A percentile compares a stretch with the other conserved stretches of the same genome.
Evolutionary conservation across 1,139 yeast genomes (phyloP).

Genomic region (Candida glucosophila): DNA sequence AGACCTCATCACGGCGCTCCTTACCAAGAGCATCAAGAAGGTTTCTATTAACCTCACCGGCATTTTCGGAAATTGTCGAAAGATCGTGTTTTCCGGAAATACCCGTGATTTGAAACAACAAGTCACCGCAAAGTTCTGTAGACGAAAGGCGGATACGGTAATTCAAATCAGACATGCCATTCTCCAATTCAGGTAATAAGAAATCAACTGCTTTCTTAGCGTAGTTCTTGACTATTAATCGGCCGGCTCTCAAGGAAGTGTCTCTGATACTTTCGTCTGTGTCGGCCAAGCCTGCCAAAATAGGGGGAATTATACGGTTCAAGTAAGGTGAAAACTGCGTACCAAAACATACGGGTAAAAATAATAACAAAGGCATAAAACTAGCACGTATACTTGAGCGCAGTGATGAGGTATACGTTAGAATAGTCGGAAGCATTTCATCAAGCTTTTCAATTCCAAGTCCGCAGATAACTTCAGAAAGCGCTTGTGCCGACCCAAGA

Average conservation of each 20-base stretch:
- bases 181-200: constrained; percentile 86
- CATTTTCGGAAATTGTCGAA: constrained; percentile 45
- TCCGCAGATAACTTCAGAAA: constrained; percentile 89
- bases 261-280: constrained; percentile 80
- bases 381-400: constrained; percentile 81
- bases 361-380: constrained; percentile 81
- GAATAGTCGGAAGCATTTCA: constrained; percentile 73
- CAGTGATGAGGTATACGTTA: constrained; percentile 61
- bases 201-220: constrained; percentile 91
- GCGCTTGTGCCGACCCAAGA: constrained; percentile 94
- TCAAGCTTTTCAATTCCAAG: constrained; percentile 82
- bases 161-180: constrained; percentile 75
- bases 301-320: constrained; percentile 78
- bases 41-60: constrained; percentile 55
- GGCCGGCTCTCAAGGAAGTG: constrained; percentile 86
- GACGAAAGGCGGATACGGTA: constrained; percentile 89
- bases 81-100: constrained; percentile 63
- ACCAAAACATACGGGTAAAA: constrained; percentile 93
- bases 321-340: constrained; percentile 86
- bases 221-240: constrained; percentile 83
- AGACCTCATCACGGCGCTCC: constrained; percentile 80
- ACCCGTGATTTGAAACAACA: constrained; percentile 91
- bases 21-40: constrained; percentile 76
- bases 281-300: constrained; percentile 87
- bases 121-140: constrained; percentile 94